Base-by-base conservation (phyloP, 148 eudicot species). In the Pharnaceum exiguum region DNA sequence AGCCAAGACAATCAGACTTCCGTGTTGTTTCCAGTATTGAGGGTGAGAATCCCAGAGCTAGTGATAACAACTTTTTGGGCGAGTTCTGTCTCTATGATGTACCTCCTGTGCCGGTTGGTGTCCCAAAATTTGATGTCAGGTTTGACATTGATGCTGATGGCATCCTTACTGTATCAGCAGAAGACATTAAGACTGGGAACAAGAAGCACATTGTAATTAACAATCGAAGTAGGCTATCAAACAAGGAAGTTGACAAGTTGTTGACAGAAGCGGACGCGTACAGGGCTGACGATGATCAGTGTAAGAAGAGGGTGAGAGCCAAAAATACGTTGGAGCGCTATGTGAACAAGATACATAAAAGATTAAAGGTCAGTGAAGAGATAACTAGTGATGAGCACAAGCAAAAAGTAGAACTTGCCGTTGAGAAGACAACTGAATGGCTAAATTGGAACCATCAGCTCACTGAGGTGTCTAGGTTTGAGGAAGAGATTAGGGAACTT, bases 121-220 rank as follows among this genome's bases (percentile, higher is more conserved):
- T 24, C 2, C 13, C 4, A 13, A 48, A 49, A n/a, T 24, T 39
- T 33, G 30, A 62, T 21, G 55, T 62, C n/a, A 33, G 31, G 21
- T 62, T 31, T 33, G 45, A 33, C 3, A 48, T 62, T 46, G 66
- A 62, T 53, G 53, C 27, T 12, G 13, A 32, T 23, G 59, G 49
- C 25, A 64, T 64, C 16, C 32, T 64, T 8, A 52, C 53, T 10
- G 68, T 64, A 9, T 51, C 52, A 31, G 68, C 68, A 3, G 36
- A 42, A 16, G 40, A 40, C 0, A 18, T 9, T 12, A 33, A 21
- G 5, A 52, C 11, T 30, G 30, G 37, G 0, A 39, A 12, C 3
- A 40, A 43, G 58, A 52, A 42, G 21, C 21, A 28, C 11, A 63
- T 63, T n/a, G 53, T 33, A 47, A 63, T 63, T 9, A 64, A 59